Evolutionary conservation across 1,139 yeast genomes (phyloP).

Genomic region (Blastobotrys proliferans): DNA sequence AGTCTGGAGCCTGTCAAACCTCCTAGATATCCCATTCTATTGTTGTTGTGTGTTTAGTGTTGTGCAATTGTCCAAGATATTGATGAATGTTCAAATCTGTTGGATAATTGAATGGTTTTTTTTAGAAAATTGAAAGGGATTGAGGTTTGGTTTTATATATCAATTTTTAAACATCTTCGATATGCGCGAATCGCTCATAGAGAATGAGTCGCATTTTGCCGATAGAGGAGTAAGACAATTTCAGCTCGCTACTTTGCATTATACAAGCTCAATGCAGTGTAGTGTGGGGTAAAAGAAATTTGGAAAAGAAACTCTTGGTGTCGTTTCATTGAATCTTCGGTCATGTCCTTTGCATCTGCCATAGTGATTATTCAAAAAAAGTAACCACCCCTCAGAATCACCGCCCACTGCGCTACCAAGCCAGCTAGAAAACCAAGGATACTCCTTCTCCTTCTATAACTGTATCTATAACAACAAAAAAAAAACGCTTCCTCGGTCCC

Average conservation of each 20-base stretch:
- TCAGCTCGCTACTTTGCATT: background rate
- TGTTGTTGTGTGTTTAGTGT: constrained; percentile 1
- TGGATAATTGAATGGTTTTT: background rate
- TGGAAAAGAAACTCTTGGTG: no score
- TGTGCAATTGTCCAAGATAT: no score
- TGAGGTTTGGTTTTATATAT: constrained; percentile 1
- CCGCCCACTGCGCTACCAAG: no score
- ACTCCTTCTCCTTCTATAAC: background rate
- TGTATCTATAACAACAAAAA: background rate
- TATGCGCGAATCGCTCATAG: background rate
- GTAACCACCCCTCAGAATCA: no score
- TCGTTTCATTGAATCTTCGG: background rate
- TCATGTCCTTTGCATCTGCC: constrained; percentile 5
- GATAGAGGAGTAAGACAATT: background rate
- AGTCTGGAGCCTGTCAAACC: constrained; percentile 13
- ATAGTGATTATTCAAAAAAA: background rate
- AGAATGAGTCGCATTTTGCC: constrained; percentile 2
- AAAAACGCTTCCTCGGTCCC: background rate
- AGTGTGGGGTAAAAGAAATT: background rate
- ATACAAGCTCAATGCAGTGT: background rate
- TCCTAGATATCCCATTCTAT: constrained; percentile 10
- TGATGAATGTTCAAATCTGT: constrained; percentile 1
- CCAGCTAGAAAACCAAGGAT: background rate
- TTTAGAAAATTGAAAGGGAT: background rate
- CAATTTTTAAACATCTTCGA: background rate